phyloP scores from a whole-genome alignment of 495 filamentous ascomycete species.

The Apodospora peruviana region DNA sequence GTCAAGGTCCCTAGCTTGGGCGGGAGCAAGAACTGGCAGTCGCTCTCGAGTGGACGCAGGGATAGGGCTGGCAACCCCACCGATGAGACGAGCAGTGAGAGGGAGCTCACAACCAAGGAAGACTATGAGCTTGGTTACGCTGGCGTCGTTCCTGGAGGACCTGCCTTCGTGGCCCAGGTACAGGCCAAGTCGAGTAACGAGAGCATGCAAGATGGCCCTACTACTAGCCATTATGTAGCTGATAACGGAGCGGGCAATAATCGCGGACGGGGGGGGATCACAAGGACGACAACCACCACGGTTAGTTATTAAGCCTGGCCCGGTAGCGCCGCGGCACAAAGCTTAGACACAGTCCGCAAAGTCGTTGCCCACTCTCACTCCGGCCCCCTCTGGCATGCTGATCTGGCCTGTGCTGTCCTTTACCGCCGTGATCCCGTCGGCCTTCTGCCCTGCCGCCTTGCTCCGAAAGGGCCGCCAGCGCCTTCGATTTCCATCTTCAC shows the following conservation, averaged over 20 bases:
- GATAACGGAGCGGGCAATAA: background rate
- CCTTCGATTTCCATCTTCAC: too few species aligned
- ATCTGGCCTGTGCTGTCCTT: too few species aligned
- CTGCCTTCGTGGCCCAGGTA: background rate
- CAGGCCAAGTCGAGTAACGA: background rate
- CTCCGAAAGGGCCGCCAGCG: too few species aligned
- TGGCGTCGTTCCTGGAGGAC: background rate
- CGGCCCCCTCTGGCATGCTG: too few species aligned
- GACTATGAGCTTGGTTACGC: background rate
- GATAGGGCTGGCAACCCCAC: constrained; percentile 1
- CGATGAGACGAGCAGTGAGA: background rate
- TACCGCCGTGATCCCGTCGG: too few species aligned
- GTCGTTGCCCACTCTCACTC: too few species aligned
- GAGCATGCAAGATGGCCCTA: background rate
- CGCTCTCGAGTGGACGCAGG: too few species aligned
- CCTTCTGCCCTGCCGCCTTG: too few species aligned
- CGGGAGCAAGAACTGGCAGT: background rate
- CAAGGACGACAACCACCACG: background rate
- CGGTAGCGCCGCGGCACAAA: too few species aligned
- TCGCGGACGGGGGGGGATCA: background rate
- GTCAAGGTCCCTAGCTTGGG: too few species aligned
- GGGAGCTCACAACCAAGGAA: background rate
- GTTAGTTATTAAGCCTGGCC: too few species aligned
- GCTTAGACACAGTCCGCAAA: too few species aligned
- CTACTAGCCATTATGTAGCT: background rate